Evolutionary conservation across 306 rosid genomes (phyloP).

Genomic region (Cicer bijugum): DNA sequence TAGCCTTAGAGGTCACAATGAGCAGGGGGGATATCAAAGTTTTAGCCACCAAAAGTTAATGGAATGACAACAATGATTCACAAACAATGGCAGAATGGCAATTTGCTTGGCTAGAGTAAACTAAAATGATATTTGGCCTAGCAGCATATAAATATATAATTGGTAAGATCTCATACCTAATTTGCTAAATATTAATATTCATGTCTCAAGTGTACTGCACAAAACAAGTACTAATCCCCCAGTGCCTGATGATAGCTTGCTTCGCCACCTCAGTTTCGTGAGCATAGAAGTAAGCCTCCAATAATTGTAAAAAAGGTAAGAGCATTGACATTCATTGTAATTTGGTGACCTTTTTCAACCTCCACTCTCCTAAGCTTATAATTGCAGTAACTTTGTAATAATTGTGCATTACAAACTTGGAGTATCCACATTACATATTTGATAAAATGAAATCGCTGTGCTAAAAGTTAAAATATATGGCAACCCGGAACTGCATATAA

Average conservation of each 20-base stretch:
- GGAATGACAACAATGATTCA: constrained; percentile 13
- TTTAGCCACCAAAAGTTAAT: neutral
- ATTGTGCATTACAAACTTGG: constrained; percentile 18
- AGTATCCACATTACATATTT: constrained; percentile 18
- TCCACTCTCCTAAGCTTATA: neutral
- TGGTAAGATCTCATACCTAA: constrained; percentile 15
- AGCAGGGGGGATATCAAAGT: constrained; percentile 5
- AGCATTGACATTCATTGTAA: neutral
- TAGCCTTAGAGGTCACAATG: constrained; percentile 10
- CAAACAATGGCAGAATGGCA: constrained; percentile 28
- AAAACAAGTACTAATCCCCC: constrained; percentile 1
- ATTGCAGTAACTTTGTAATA: neutral
- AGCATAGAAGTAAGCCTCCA: constrained; percentile 7
- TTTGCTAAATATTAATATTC: constrained; percentile 19
- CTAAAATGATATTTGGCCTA: constrained; percentile 27
- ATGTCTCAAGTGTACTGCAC: neutral
- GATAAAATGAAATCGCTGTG: constrained; percentile 31
- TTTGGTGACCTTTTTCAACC: constrained; percentile 8
- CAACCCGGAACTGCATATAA: constrained; percentile 11
- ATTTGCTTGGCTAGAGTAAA: constrained; percentile 8
- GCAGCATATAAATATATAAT: neutral
- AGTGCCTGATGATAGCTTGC: constrained; percentile 23
- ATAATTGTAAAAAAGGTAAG: neutral
- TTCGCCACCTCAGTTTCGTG: constrained; percentile 24
- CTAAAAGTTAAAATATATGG: constrained; percentile 26